Evolutionary conservation across 2,329 filamentous ascomycete genomes (phyloP), one percentile per base, ranked within the genome.

Genomic region (Escovopsis sp.): DNA sequence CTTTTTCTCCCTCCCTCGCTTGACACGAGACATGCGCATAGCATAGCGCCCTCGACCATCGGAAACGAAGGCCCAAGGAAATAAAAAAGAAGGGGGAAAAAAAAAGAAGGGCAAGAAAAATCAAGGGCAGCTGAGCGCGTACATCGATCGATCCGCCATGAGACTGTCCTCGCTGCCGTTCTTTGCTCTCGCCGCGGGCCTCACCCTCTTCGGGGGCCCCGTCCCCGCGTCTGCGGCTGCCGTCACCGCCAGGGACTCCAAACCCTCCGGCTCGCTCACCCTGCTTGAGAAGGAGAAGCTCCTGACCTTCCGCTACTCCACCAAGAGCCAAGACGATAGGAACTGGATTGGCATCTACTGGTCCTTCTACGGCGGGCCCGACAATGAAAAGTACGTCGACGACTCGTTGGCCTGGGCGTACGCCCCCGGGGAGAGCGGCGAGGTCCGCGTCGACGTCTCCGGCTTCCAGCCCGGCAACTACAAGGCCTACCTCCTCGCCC

Each of bases 321-420:
- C 59, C 0, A 33, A 48, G 1, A 36, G 48, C 3, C 45, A 59
- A 4, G 46, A 55, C 39, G 30, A 44, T 3, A 53, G 45, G 12
- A 66, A 66, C 47, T 66, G 63, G 63, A 49, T 66, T 19, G 63
- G 58, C 28, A 39, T 66, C 4, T 66, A 59, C 46, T 44, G 52
- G 33, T 47, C 53, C 10, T 53, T 51, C 1, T 56, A 54, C n/a
- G 61, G 61, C 23, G 60, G 55, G 2, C 62, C 63, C 1, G 52
- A 56, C 2, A 50, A 63, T 15, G 51, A 59, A 26, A 45, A 52
- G 35, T 54, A 52, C 12, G 51, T 51, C n/a, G 48, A 47, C 0
- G 45, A 49, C 0, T 58, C 63, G 1, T 43, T 63, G 10, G 45
- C 47, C 4, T 66, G 62, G 63, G 49, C 47, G 0, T 64, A 59